Evolutionary conservation across 306 rosid genomes (phyloP).

Genomic region (Rosa chinensis): DNA sequence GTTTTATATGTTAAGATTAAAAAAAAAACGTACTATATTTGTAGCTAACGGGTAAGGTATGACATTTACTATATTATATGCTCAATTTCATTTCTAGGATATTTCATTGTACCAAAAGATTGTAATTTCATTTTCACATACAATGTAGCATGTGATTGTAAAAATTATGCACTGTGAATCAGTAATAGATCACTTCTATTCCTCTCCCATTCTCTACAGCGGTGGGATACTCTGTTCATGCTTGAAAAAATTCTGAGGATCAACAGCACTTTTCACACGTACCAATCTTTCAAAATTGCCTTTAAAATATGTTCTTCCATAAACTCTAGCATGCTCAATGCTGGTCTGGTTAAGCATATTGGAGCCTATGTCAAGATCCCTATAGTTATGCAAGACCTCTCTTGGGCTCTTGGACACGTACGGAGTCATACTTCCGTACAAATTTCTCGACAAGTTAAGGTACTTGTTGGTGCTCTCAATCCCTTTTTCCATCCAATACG

Average conservation of each 20-base stretch:
- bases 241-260: conserved; percentile 25
- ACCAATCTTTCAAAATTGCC: conserved; percentile 24
- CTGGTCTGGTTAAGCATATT: background rate
- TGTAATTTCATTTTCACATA: background rate
- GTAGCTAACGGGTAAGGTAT: no score
- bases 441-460: conserved; percentile 7
- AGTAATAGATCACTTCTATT: background rate
- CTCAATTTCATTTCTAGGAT: no score
- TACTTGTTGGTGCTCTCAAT: conserved; percentile 6
- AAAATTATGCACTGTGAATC: background rate
- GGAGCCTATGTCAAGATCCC: conserved; percentile 15
- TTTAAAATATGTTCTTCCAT: conserved; percentile 25
- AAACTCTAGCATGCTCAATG: background rate
- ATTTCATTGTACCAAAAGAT: background rate
- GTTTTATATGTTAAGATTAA: no score
- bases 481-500: background rate
- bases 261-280: conserved; percentile 20
- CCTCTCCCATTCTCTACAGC: background rate
- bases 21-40: no score
- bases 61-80: no score
- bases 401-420: conserved; percentile 17
- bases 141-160: background rate
- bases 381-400: conserved; percentile 1
- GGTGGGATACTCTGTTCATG: conserved; percentile 34
- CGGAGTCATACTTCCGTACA: conserved; percentile 6